A percentile compares a stretch with the other conserved stretches of the same genome.
phyloP scores from a whole-genome alignment of 2,329 filamentous ascomycete species.

The Stachybotrys elegans region DNA sequence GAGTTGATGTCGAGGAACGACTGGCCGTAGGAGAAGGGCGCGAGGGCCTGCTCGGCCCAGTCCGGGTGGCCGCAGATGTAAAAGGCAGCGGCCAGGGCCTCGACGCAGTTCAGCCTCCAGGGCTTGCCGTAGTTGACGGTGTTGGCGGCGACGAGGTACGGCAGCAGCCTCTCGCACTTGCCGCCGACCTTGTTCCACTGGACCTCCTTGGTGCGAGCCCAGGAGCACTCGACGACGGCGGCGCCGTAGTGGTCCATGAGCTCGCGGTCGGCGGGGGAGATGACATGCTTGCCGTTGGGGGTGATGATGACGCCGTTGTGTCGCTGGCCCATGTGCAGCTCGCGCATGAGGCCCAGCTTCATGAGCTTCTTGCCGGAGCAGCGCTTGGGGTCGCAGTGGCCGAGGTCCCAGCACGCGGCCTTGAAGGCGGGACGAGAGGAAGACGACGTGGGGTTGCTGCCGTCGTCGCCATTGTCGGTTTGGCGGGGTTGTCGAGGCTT shows the following conservation, averaged over 20 bases:
- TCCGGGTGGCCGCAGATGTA: constrained; percentile 87
- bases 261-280: constrained; percentile 78
- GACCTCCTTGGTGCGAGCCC: constrained; percentile 88
- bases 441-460: constrained; percentile 24
- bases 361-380: constrained; percentile 96
- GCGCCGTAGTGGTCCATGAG: constrained; percentile 85
- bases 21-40: constrained; percentile 81
- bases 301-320: constrained; percentile 90
- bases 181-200: constrained; percentile 90
- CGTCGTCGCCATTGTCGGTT: constrained; percentile 32
- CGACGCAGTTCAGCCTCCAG: constrained; percentile 91
- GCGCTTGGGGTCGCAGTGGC: constrained; percentile 94
- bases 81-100: constrained; percentile 89
- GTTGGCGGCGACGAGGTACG: constrained; percentile 94
- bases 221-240: constrained; percentile 94
- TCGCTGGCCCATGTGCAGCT: constrained; percentile 86
- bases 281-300: constrained; percentile 81
- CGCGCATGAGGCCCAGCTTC: constrained; percentile 86
- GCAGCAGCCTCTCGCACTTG: constrained; percentile 83
- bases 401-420: constrained; percentile 95
- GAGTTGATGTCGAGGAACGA: constrained; percentile 90
- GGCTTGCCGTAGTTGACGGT: constrained; percentile 96
- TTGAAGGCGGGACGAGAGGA: constrained; percentile 60
- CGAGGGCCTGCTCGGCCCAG: constrained; percentile 81
- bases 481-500: constrained; percentile 44